Evolutionary conservation across 768 basidiomycete genomes (phyloP), one percentile per base, ranked within the genome.

Genomic region (Amanita brunnescens): DNA sequence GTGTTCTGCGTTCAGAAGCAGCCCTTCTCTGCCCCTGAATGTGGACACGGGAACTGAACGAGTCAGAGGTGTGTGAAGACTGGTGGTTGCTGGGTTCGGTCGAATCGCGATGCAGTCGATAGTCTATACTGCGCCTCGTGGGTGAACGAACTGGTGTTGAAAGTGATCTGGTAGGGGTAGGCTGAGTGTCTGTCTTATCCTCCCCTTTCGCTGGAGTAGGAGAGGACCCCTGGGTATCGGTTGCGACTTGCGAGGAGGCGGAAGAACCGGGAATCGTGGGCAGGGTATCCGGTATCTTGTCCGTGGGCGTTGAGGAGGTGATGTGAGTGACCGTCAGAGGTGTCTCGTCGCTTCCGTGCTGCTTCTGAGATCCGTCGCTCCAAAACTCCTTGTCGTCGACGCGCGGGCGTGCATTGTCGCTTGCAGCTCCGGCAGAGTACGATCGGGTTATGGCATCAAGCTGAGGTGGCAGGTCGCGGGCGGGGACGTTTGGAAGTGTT

Each of bases 231-330:
- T 26, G 43, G 43, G 43, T 30, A 45, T 45, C 29, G n/a, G 5
- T 38, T 6, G 37, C 37, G 6, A 14, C 37, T 16, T 26, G 18
- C 0, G 47, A 48, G 18, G 47, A 48, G 34, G 35, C 47, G 13
- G 47, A 48, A 24, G 47, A 48, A 21, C 47, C 47, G 18, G 47
- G 47, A 14, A 48, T 48, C 5, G 47, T 48, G 20, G 47, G 47
- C 4, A 48, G 23, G 18, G 42, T 44, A n/a, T 47, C 33, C 34
- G 45, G 30, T 10, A 20, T 18, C 33, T 34, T 47, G 2, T 35
- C 45, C 18, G 34, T 47, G 30, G 30, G 30, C 5, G 47, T 48
- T 2, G 33, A 34, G 16, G 21, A 12, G 16, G 38, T 38, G 34
- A 38, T 39, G 8, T 33, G 45, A 16, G 45, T 20, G 20, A 21